Evolutionary conservation across 768 basidiomycete genomes (phyloP).

Genomic region (Lentinus brumalis): DNA sequence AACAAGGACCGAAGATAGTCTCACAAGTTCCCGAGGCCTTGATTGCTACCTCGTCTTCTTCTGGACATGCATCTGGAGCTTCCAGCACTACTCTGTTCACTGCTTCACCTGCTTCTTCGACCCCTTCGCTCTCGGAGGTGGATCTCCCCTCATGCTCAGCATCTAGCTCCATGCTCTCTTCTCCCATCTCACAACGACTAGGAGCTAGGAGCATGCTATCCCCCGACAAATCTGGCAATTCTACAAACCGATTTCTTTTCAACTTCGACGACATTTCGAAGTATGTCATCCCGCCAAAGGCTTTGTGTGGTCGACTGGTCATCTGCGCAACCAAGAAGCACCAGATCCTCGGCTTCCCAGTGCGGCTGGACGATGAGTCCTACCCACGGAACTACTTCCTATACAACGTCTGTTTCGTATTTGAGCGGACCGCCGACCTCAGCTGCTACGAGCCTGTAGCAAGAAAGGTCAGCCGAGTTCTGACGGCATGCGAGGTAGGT

Average conservation of each 20-base stretch:
- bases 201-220: conserved; percentile 42
- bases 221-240: conserved; percentile 16
- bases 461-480: conserved; percentile 88
- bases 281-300: conserved; percentile 88
- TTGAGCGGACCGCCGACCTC: conserved; percentile 86
- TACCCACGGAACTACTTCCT: conserved; percentile 89
- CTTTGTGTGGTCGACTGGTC: conserved; percentile 86
- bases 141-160: conserved; percentile 46
- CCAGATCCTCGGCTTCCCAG: conserved; percentile 91
- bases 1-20: conserved; percentile 84
- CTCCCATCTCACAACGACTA: conserved; percentile 47
- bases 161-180: conserved; percentile 54
- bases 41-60: conserved; percentile 47
- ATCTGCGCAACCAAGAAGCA: conserved; percentile 80
- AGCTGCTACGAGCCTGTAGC: conserved; percentile 97
- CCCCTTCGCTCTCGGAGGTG: conserved; percentile 27
- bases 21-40: conserved; percentile 94
- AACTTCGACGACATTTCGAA: conserved; percentile 91
- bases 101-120: conserved; percentile 38
- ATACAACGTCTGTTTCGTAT: conserved; percentile 96
- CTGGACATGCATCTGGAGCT: conserved; percentile 16
- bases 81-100: conserved; percentile 28
- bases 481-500: conserved; percentile 86
- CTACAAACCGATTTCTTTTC: conserved; percentile 63
- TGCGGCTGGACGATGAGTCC: conserved; percentile 60